Evolutionary conservation across 2,329 filamentous ascomycete species (phyloP).

Genomic region (Plenodomus tracheiphilus): DNA sequence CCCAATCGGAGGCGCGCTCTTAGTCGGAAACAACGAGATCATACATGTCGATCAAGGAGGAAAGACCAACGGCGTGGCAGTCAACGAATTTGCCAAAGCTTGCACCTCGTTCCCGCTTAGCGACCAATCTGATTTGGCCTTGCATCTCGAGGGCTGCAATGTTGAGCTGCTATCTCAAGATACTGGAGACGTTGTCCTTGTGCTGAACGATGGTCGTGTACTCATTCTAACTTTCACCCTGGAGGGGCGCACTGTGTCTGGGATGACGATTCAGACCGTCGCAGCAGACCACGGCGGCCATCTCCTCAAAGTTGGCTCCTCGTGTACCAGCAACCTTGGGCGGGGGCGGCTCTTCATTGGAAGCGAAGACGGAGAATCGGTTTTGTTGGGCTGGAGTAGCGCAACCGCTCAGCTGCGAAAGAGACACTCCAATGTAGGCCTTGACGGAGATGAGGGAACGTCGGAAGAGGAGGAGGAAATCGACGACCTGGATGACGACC

Average conservation of each 20-base stretch:
- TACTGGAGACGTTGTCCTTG: conserved; percentile 80
- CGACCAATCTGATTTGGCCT: conserved; percentile 79
- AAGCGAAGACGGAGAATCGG: conserved; percentile 79
- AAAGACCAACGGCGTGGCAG: conserved; percentile 86
- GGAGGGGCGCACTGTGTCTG: conserved; percentile 89
- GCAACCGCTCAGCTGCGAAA: conserved; percentile 62
- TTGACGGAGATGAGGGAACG: conserved; percentile 53
- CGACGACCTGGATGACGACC: conserved; percentile 61
- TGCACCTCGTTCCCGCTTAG: conserved; percentile 81
- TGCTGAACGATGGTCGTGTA: conserved; percentile 74
- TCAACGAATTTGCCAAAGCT: conserved; percentile 86
- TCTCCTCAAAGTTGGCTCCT: conserved; percentile 64
- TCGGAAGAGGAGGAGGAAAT: conserved; percentile 60
- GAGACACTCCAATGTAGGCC: conserved; percentile 65
- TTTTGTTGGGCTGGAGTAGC: conserved; percentile 75
- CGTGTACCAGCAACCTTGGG: conserved; percentile 71
- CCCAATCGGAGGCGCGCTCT: conserved; percentile 84
- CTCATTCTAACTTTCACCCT: conserved; percentile 79
- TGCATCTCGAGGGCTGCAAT: conserved; percentile 80
- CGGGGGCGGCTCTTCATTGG: conserved; percentile 78
- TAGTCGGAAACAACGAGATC: conserved; percentile 86
- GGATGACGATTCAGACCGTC: conserved; percentile 73
- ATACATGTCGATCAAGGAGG: conserved; percentile 96
- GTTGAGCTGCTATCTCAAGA: conserved; percentile 77
- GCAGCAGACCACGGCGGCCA: conserved; percentile 64